Conservation (phyloP, 768 basidiomycete species). For the Leccinum fibrillosum region DNA sequence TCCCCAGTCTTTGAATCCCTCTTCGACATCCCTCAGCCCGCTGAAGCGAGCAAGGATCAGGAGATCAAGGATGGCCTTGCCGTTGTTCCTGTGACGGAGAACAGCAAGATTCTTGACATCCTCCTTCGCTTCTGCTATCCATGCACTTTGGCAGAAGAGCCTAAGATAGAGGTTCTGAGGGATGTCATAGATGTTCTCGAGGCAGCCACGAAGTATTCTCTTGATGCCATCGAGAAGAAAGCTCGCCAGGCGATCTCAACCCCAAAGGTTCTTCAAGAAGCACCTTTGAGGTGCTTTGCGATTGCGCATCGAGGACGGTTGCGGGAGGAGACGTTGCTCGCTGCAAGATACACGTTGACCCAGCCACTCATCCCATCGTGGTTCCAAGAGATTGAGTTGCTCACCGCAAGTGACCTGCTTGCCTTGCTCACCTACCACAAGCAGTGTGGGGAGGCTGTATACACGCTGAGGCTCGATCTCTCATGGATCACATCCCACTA, state of each 20-base stretch:
- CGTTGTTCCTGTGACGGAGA: constrained; percentile 16
- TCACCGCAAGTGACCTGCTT: constrained; percentile 27
- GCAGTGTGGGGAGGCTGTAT: constrained; percentile 12
- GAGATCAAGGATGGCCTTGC: constrained; percentile 9
- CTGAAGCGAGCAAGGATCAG: constrained; percentile 4
- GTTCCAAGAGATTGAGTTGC: constrained; percentile 26
- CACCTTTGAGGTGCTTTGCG: constrained; percentile 30
- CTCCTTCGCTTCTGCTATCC: constrained; percentile 7
- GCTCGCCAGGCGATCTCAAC: constrained; percentile 15
- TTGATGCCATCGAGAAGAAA: constrained; percentile 14
- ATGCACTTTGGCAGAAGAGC: constrained; percentile 22
- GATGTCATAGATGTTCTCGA: constrained; percentile 10
- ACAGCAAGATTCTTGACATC: constrained; percentile 11
- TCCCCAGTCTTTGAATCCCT: constrained; percentile 32
- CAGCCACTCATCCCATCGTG: constrained; percentile 23
- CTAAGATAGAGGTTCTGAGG: constrained; percentile 9
- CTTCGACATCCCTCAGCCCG: constrained; percentile 29
- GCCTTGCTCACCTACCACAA: constrained; percentile 21
- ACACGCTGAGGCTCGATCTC: background rate
- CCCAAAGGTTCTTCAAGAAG: constrained; percentile 18
- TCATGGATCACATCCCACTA: constrained; percentile 12
- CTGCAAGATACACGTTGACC: constrained; percentile 29
- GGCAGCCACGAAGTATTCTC: constrained; percentile 15
- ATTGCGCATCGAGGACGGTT: constrained; percentile 23
- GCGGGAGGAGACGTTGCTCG: constrained; percentile 22